A percentile compares a stretch with the other conserved stretches of the same genome.
Conservation (phyloP, 192 early-diverging fungal genomes). For the Coemansia sp. region DNA sequence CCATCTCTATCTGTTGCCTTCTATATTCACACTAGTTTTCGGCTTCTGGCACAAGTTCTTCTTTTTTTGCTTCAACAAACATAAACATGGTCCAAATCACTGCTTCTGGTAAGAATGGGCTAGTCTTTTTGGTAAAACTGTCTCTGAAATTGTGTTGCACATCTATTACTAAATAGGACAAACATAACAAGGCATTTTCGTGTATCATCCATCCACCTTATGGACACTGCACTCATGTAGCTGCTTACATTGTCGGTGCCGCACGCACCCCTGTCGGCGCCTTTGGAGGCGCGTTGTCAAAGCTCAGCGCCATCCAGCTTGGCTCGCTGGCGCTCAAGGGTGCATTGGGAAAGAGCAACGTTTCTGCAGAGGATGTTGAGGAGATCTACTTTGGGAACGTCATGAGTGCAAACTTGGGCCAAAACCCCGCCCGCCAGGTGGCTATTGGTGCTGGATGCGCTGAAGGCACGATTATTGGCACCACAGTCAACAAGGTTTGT, state of each 20-base stretch:
- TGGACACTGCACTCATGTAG: slow-evolving; percentile 19
- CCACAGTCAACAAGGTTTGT: slow-evolving; percentile 85
- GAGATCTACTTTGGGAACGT: slow-evolving; percentile 81
- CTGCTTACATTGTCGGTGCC: slow-evolving; percentile 89
- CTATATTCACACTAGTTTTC: neutral
- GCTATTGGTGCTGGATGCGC: slow-evolving; percentile 72
- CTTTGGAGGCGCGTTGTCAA: slow-evolving; percentile 86
- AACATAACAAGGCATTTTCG: neutral
- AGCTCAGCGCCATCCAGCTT: slow-evolving; percentile 80
- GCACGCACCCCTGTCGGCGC: slow-evolving; percentile 91
- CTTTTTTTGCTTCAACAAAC: neutral
- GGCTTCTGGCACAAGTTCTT: neutral
- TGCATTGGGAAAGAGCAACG: slow-evolving; percentile 56
- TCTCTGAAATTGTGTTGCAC: neutral
- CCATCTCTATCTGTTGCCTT: neutral
- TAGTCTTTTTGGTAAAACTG: neutral
- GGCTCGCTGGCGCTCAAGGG: slow-evolving; percentile 86
- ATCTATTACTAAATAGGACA: slow-evolving; percentile 7
- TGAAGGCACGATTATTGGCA: slow-evolving; percentile 60
- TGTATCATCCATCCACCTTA: neutral
- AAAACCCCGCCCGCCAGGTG: slow-evolving; percentile 84
- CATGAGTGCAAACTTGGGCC: slow-evolving; percentile 77
- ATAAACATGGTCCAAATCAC: slow-evolving; percentile 14
- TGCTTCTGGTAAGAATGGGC: slow-evolving; percentile 16
- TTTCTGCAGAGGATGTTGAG: slow-evolving; percentile 67